A percentile compares a stretch with the other conserved stretches of the same genome.
Conservation (phyloP, 306 rosid species). For the Potentilla sterilis region DNA sequence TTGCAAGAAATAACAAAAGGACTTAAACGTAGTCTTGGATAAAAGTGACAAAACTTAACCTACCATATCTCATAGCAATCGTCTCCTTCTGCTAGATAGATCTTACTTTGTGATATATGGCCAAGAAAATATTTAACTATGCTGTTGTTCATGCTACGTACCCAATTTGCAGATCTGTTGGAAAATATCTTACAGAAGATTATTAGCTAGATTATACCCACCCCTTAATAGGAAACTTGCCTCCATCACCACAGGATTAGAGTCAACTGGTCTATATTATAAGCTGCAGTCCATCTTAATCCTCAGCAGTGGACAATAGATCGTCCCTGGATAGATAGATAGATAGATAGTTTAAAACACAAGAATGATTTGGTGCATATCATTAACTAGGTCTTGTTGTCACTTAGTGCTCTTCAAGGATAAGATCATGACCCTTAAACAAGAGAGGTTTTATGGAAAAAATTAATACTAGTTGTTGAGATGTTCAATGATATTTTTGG, state of each 20-base stretch:
- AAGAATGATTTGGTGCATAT: background rate
- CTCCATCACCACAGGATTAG: background rate
- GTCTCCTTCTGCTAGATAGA: background rate
- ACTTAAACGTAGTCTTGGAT: background rate
- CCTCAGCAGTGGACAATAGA: background rate
- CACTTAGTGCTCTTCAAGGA: background rate
- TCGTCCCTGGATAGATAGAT: background rate
- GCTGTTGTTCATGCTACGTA: background rate
- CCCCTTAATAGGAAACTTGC: background rate
- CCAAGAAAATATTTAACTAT: background rate
- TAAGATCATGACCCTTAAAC: background rate
- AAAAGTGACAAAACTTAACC: background rate
- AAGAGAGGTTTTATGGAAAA: background rate
- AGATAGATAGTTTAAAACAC: background rate
- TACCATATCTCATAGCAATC: background rate
- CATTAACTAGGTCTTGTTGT: conserved; percentile 3
- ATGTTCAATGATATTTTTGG: background rate
- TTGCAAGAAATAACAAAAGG: background rate
- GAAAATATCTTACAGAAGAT: background rate
- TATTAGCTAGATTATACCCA: too few relatives aligned
- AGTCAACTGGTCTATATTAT: background rate
- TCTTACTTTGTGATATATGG: background rate
- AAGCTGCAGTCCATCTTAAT: background rate
- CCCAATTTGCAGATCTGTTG: background rate
- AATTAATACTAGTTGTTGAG: background rate